Base-by-base conservation (phyloP, 75 land plant genomes). In the Sequoiadendron giganteum region DNA sequence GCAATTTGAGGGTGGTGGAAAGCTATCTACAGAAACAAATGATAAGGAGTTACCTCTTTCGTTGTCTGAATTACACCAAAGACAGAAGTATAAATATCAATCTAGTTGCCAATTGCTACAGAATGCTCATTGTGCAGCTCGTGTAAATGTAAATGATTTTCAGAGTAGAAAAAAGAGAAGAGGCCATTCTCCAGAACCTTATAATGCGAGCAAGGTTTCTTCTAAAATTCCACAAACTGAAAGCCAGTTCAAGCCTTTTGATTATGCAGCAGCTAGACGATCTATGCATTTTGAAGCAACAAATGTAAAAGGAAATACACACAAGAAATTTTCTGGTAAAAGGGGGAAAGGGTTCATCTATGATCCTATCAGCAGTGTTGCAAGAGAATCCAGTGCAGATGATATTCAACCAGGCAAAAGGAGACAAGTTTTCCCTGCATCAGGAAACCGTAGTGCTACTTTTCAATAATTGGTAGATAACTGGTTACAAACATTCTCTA, bases 361-460 rank as follows among this genome's bases (percentile, higher is more conserved):
- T 55, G 68, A 55, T 10, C 75, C 87, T 83, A 65, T 79, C n/a
- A 52, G 3, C 52, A 79, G 1, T 42, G 85, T 39, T 47, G 87
- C 87, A 82, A 34, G n/a, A 76, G 68, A 25, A 86, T 85, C 83
- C 86, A 75, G 78, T 86, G 55, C 3, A 65, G 65, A 45, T 55
- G 89, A 87, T 10, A 83, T 89, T 61, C 70, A 78, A 38, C 91
- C 87, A 70, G 90, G 92, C 9, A 92, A 83, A 86, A 68, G 95
- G 49, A 88, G 95, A 5, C 93, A 92, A 81, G 95, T 93, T 54
- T 94, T 94, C 49, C 95, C 95, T 1, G 91, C 90, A 34, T 90
- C 91, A 49, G 95, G 95, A 5, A 94, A 94, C 76, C 91, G 95
- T 45, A 94, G 94, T 85, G 90, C 90, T 45, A 94, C 95, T 18